Conservation (phyloP, 176 grass and related monocot species). For the Themeda triandra region DNA sequence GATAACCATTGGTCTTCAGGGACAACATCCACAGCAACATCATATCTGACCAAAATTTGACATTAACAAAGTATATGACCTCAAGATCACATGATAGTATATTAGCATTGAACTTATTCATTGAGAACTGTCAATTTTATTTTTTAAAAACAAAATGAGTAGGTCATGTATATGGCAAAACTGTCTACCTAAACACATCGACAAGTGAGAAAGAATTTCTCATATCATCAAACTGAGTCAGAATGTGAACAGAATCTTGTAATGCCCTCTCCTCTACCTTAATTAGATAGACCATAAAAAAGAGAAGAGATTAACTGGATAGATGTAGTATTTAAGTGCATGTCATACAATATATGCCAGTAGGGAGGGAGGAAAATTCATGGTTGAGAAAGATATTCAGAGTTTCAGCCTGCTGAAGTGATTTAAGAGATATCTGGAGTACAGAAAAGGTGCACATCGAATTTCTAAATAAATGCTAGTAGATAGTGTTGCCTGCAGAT, state of each 20-base stretch:
- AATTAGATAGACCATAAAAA: slow-evolving; percentile 1
- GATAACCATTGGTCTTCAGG: slow-evolving; percentile 78
- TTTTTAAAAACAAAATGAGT: slow-evolving; percentile 2
- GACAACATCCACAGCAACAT: slow-evolving; percentile 72
- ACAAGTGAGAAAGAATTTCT: slow-evolving; percentile 59
- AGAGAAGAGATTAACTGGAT: slow-evolving; percentile 5
- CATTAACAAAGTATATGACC: slow-evolving; percentile 2
- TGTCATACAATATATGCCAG: background rate
- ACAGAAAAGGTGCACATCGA: background rate
- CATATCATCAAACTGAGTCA: slow-evolving; percentile 75
- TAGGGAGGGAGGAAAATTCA: background rate
- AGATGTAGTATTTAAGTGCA: background rate
- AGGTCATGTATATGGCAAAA: slow-evolving; percentile 3
- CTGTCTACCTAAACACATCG: slow-evolving; percentile 64
- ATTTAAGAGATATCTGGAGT: slow-evolving; percentile 11
- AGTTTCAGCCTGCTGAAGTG: slow-evolving; percentile 1
- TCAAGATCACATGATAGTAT: background rate
- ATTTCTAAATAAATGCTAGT: slow-evolving; percentile 8
- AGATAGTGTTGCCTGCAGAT: too few relatives aligned
- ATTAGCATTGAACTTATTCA: background rate
- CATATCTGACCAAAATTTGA: slow-evolving; percentile 59
- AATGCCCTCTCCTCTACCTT: slow-evolving; percentile 93
- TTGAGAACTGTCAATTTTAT: background rate
- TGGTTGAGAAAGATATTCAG: slow-evolving; percentile 10
- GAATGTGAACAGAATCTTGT: slow-evolving; percentile 87